Base-by-base conservation (phyloP, 1,284 basidiomycete genomes). In the Ceraceosorus guamensis region DNA sequence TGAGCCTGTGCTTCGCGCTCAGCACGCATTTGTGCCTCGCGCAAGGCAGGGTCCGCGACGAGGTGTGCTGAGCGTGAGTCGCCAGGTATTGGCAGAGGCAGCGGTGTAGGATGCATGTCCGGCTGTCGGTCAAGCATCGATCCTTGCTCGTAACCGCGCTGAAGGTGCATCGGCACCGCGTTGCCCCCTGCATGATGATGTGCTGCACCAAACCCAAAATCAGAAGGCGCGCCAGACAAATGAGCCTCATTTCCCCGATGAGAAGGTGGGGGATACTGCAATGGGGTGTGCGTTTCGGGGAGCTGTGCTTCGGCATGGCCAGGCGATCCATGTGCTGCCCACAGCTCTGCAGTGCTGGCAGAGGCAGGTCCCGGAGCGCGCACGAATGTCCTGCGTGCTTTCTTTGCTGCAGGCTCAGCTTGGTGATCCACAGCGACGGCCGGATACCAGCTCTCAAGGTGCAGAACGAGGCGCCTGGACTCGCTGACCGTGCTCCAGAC, bases 401-500 rank as follows among this genome's bases (percentile, higher is more conserved):
- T 56, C 24, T 24, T 24, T 24, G 24, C 24, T 11, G 51, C 51
- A 31, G 16, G 34, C 60, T 32, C 59, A 51, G 33, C 62, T 48
- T 53, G 65, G 24, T 62, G 61, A 18, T 68, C 63, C 3, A 62
- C 64, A 16, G 63, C 53, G 33, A 71, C 66, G 16, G 73, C 71
- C 10, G 73, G 73, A 43, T 65, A 63, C 53, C 73, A 75, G 56
- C 63, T 65, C 24, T 68, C 65, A 6, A 75, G 64, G 50, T 73
- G 67, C 50, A 75, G 55, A 4, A 71, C 53, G 48, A 75, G 68
- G 33, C 72, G 67, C 49, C 62, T 63, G 48, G 63, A 57, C 48
- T 61, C 55, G 13, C 60, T 62, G 18, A 35, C 14, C 37, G 56
- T 65, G 24, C 24, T 24, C 69, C 70, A 74, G 4, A 52, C 54